Evolutionary conservation across 805 yeast species (phyloP).

Genomic region (Myxozyma vanderwaltii): DNA sequence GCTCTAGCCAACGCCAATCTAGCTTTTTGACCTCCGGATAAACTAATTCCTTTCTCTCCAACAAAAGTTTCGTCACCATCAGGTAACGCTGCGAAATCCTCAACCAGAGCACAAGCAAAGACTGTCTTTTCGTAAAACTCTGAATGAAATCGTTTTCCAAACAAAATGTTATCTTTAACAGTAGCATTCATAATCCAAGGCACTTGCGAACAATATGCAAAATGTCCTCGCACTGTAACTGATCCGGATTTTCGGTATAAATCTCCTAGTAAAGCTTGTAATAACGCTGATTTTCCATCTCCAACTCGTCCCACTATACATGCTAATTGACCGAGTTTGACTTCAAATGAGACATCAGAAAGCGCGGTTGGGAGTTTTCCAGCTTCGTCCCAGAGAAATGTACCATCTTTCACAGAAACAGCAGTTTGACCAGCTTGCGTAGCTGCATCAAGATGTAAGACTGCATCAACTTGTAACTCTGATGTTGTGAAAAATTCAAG

Average conservation of each 20-base stretch:
- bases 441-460: constrained; percentile 61
- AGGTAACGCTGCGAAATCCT: constrained; percentile 76
- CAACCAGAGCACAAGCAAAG: constrained; percentile 83
- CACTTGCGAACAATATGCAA: constrained; percentile 88
- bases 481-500: constrained; percentile 65
- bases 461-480: constrained; percentile 80
- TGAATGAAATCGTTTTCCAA: constrained; percentile 81
- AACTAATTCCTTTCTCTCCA: constrained; percentile 94
- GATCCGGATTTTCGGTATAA: constrained; percentile 72
- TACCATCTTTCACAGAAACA: constrained; percentile 42
- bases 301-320: constrained; percentile 92
- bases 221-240: constrained; percentile 69
- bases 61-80: constrained; percentile 90
- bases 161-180: constrained; percentile 83
- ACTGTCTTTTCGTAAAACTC: constrained; percentile 77
- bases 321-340: constrained; percentile 71
- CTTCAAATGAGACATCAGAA: constrained; percentile 60
- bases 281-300: constrained; percentile 82
- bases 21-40: constrained; percentile 98
- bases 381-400: constrained; percentile 65
- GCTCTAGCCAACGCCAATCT: constrained; percentile 93
- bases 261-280: constrained; percentile 81
- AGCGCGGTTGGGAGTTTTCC: constrained; percentile 62
- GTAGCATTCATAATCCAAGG: constrained; percentile 98
- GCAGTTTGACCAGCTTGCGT: constrained; percentile 64